phyloP scores from a whole-genome alignment of 2,329 filamentous ascomycete species.

The Harringtonia lauricola region DNA sequence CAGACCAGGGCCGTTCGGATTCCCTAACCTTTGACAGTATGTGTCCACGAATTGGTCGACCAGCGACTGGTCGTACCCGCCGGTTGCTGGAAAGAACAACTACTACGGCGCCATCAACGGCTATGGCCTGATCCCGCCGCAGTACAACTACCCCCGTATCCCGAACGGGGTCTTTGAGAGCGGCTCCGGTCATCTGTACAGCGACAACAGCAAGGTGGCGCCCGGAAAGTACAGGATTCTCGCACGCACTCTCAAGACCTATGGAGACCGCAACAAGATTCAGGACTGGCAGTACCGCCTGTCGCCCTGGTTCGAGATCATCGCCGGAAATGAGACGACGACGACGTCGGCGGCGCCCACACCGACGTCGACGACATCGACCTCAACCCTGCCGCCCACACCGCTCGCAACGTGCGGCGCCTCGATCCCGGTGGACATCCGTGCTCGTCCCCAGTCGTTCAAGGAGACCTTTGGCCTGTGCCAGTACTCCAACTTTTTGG shows the following conservation, averaged over 20 bases:
- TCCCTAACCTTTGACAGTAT: too few species aligned
- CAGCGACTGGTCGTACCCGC: slow-evolving; percentile 7
- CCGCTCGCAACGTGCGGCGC: too few species aligned
- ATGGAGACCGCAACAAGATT: slow-evolving; percentile 9
- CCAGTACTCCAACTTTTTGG: slow-evolving; percentile 10
- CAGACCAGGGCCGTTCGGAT: too few species aligned
- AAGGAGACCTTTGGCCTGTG: slow-evolving; percentile 9
- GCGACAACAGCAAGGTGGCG: slow-evolving; percentile 7
- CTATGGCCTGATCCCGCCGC: background rate
- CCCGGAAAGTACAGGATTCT: slow-evolving; percentile 12
- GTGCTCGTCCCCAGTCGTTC: too few species aligned
- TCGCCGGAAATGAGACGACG: background rate
- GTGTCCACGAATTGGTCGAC: slow-evolving; percentile 1
- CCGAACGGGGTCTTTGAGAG: background rate
- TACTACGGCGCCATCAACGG: background rate
- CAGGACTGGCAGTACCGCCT: slow-evolving; percentile 12
- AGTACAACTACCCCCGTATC: background rate
- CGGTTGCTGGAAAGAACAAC: slow-evolving; percentile 5
- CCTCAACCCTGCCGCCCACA: background rate
- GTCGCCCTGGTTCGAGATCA: slow-evolving; percentile 11
- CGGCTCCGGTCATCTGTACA: slow-evolving; percentile 4
- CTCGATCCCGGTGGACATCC: too few species aligned
- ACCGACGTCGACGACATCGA: background rate
- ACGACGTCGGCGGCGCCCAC: background rate
- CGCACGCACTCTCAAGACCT: slow-evolving; percentile 11